A percentile compares a stretch with the other conserved stretches of the same genome.
Evolutionary conservation across 495 filamentous ascomycete genomes (phyloP).

Genomic region (Pseudoneurospora amorphoporcata): DNA sequence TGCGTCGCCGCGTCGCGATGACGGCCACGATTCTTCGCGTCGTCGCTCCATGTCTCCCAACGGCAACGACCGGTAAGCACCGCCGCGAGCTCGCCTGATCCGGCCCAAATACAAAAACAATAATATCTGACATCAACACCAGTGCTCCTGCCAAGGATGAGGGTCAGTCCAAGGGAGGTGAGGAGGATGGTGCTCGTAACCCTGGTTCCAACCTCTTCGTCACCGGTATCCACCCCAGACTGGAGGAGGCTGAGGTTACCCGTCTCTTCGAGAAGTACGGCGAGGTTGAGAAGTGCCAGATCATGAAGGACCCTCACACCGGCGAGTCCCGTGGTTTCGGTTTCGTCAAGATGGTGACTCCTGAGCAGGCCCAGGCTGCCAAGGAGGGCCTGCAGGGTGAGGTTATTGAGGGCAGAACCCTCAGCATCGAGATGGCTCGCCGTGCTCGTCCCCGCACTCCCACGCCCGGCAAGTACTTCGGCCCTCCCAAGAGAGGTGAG

Average conservation of each 20-base stretch:
- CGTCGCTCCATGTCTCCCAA: constrained; percentile 69
- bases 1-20: constrained; percentile 79
- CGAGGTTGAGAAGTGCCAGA: constrained; percentile 96
- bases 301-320: constrained; percentile 97
- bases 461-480: constrained; percentile 98
- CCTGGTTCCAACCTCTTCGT: constrained; percentile 98
- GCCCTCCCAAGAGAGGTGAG: constrained; percentile 94
- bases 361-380: constrained; percentile 89
- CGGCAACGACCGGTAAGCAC: constrained; percentile 59
- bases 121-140: constrained; percentile 12
- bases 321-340: constrained; percentile 98
- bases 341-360: constrained; percentile 96
- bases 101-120: constrained; percentile 22
- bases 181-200: constrained; percentile 75
- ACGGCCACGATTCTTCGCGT: constrained; percentile 53
- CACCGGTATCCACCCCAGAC: constrained; percentile 91
- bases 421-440: constrained; percentile 98
- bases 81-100: constrained; percentile 28
- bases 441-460: constrained; percentile 89
- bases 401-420: constrained; percentile 85
- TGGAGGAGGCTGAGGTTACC: constrained; percentile 81
- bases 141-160: constrained; percentile 17
- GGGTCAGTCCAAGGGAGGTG: constrained; percentile 41
- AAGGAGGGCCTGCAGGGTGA: constrained; percentile 95
- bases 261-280: constrained; percentile 98